Percentiles rank a stretch among this genome's conserved stretches.
Evolutionary conservation across 768 basidiomycete genomes (phyloP).

Genomic region (Trametes elegans): DNA sequence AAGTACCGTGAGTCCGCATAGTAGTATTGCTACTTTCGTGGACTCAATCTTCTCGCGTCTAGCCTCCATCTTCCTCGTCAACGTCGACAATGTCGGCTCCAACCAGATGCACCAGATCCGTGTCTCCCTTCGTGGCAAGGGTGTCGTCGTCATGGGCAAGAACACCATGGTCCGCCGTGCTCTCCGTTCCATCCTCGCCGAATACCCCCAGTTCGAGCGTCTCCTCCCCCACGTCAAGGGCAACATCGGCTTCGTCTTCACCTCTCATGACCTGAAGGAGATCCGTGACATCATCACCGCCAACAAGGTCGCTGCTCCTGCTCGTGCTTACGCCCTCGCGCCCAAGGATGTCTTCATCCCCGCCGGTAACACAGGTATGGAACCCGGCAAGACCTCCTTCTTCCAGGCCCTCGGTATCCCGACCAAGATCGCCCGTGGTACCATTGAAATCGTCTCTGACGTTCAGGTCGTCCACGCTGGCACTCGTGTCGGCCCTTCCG

Average conservation of each 20-base stretch:
- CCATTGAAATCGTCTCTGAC: slow-evolving; percentile 98
- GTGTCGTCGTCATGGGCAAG: slow-evolving; percentile 98
- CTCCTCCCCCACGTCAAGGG: slow-evolving; percentile 95
- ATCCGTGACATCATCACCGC: slow-evolving; percentile 88
- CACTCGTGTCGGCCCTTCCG: slow-evolving; percentile 92
- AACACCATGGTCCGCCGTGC: slow-evolving; percentile 99
- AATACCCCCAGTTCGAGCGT: slow-evolving; percentile 92
- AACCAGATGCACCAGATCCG: slow-evolving; percentile 99
- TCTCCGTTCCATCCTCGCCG: slow-evolving; percentile 84
- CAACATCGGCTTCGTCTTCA: slow-evolving; percentile 99
- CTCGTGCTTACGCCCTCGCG: slow-evolving; percentile 95
- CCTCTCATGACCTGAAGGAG: slow-evolving; percentile 88
- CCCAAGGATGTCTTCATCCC: slow-evolving; percentile 91
- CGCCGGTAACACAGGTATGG: slow-evolving; percentile 99
- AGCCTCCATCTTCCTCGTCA: slow-evolving; percentile 99
- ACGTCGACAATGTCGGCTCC: slow-evolving; percentile 99
- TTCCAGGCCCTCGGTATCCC: slow-evolving; percentile 99
- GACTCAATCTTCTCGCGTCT: slow-evolving; percentile 1
- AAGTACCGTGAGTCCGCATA: slow-evolving; percentile 72
- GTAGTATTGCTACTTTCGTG: neutral
- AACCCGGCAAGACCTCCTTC: slow-evolving; percentile 99
- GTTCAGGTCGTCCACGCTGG: slow-evolving; percentile 93
- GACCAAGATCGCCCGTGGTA: slow-evolving; percentile 99
- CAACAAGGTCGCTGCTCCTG: slow-evolving; percentile 98
- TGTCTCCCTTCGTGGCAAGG: slow-evolving; percentile 93